phyloP scores from a whole-genome alignment of 257 asterid species.

The Scutellaria galericulata region DNA sequence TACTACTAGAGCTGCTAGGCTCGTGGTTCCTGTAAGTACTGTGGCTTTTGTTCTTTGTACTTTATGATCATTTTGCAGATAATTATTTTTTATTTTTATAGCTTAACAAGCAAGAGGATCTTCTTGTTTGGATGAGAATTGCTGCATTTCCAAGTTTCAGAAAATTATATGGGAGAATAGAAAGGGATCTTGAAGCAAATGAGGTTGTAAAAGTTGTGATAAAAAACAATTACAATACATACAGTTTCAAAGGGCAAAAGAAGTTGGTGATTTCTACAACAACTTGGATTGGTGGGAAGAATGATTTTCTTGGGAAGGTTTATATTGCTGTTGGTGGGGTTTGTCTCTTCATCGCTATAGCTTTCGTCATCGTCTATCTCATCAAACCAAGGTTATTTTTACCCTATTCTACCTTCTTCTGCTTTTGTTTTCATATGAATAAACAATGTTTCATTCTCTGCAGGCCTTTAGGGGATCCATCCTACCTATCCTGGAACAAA shows the following conservation, averaged over 20 bases:
- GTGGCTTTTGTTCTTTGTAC: not conserved
- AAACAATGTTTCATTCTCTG: constrained; percentile 26
- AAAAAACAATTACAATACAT: constrained; percentile 81
- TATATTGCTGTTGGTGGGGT: constrained; percentile 73
- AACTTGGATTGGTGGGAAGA: constrained; percentile 94
- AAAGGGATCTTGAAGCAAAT: constrained; percentile 69
- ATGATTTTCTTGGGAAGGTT: constrained; percentile 67
- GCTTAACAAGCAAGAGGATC: constrained; percentile 94
- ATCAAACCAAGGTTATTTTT: constrained; percentile 74
- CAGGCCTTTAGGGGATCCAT: constrained; percentile 94
- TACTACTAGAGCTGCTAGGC: too few relatives aligned
- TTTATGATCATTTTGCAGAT: too few relatives aligned
- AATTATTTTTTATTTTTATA: constrained; percentile 25
- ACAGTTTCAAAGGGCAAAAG: constrained; percentile 73
- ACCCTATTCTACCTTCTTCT: not conserved
- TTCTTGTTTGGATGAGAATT: constrained; percentile 94
- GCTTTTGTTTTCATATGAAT: too few relatives aligned
- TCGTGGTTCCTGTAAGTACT: not conserved
- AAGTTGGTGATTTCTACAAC: constrained; percentile 82
- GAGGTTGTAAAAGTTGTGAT: constrained; percentile 65
- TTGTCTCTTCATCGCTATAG: constrained; percentile 63
- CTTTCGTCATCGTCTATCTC: constrained; percentile 64
- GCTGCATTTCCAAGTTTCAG: constrained; percentile 91
- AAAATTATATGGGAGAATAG: constrained; percentile 82
- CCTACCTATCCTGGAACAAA: constrained; percentile 83